Base-by-base conservation (phyloP, 345 rosid genomes). In the Trapa incisa region DNA sequence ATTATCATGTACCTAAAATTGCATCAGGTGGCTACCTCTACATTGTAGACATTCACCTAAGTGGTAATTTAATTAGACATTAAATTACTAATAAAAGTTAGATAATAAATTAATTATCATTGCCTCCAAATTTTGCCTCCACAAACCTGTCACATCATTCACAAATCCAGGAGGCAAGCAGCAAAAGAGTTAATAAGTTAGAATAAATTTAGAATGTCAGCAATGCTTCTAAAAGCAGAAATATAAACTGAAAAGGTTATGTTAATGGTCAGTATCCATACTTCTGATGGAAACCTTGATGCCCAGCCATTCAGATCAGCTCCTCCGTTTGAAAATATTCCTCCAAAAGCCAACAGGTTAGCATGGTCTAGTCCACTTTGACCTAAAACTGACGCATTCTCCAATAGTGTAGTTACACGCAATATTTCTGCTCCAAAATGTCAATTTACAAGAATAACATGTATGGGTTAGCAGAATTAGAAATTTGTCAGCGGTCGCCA, bases 351-450 rank as follows among this genome's bases (percentile, higher is more conserved):
- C 85, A 88, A 80, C 84, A 96, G 91, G 86, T 87, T 89, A 82
- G 84, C 91, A 81, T 85, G 95, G 79, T 91, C 97, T 86, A 91
- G 82, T 83, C 91, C 92, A 87, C 84, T 89, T 87, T 87, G 97
- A 80, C 99, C 91, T 80, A 94, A 82, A 86, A 88, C 88, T 83
- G 96, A 87, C 22, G 99, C 99, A 89, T 91, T 91, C 97, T 84
- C 96, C 97, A 94, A 88, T 80, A 88, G 87, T 70, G 96, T 82
- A 70, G 97, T 93, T 85, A 93, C 97, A 88, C 93, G 96, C 93
- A 85, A 80, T 75, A 92, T 92, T 84, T 92, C 96, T 89, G 98
- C 86, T 92, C 79, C 93, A 89, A 89, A 85, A 89, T 84, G 90
- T 92, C 91, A 88, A 82, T 89, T 89, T 86, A 78, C 96, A 88